phyloP scores from a whole-genome alignment of 352 stramenopile genomes.

The Phytophthora melonis region DNA sequence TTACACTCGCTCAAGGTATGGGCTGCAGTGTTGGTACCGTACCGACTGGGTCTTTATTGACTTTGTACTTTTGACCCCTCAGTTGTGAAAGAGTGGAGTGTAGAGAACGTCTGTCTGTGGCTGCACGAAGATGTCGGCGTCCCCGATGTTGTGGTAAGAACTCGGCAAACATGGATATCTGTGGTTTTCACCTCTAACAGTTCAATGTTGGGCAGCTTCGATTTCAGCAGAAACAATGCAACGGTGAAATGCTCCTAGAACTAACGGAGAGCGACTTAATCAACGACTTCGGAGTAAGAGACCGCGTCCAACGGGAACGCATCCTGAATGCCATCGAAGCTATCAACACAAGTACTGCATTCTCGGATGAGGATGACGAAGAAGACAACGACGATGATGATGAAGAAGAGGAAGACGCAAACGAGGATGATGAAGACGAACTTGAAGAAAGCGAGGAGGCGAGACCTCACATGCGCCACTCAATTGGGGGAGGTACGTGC shows the following conservation, averaged over 20 bases:
- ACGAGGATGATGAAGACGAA: conserved; percentile 46
- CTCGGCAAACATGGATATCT: not conserved
- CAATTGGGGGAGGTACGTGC: conserved; percentile 27
- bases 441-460: conserved; percentile 31
- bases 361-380: conserved; percentile 68
- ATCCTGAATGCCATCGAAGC: conserved; percentile 83
- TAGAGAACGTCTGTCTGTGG: conserved; percentile 87
- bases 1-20: conserved; percentile 73
- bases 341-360: conserved; percentile 78
- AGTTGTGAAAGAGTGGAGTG: conserved; percentile 82
- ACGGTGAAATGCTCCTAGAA: conserved; percentile 73
- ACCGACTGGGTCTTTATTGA: conserved; percentile 2
- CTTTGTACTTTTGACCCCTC: not conserved
- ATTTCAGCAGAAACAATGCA: conserved; percentile 75
- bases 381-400: conserved; percentile 55
- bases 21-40: not conserved
- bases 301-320: conserved; percentile 68
- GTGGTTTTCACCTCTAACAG: not conserved
- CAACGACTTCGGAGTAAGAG: conserved; percentile 79
- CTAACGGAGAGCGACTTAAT: conserved; percentile 81
- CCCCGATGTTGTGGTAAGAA: conserved; percentile 69
- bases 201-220: conserved; percentile 45
- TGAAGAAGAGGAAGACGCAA: conserved; percentile 22
- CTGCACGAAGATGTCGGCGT: conserved; percentile 81
- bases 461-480: conserved; percentile 15